Conservation (phyloP, 331 rosid genomes). For the Arachis monticola region DNA sequence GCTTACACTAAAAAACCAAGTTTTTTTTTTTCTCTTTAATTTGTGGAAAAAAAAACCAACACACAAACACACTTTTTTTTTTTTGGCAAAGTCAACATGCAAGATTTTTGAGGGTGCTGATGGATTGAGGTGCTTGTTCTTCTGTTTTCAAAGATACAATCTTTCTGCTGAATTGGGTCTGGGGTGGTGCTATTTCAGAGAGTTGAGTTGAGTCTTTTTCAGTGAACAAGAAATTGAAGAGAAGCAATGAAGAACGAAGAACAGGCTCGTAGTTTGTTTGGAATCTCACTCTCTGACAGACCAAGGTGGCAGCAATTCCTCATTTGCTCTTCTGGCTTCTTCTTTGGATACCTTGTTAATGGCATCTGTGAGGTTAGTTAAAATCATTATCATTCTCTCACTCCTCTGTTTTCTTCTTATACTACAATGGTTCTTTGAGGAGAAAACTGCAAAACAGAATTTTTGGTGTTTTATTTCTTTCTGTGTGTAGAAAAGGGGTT, state of each 20-base stretch:
- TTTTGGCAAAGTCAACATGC: slow-evolving; percentile 56
- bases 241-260: slow-evolving; percentile 74
- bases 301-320: slow-evolving; percentile 94
- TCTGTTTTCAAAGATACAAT: neutral
- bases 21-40: neutral
- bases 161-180: slow-evolving; percentile 31
- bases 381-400: neutral
- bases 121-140: slow-evolving; percentile 33
- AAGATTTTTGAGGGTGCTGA: slow-evolving; percentile 18
- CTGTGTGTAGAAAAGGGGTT: neutral
- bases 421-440: neutral
- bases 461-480: slow-evolving; percentile 3
- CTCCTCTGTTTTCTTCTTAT: slow-evolving; percentile 22
- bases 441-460: slow-evolving; percentile 14
- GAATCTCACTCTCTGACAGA: slow-evolving; percentile 85
- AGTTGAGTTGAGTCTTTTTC: neutral
- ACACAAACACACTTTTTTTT: too few species aligned
- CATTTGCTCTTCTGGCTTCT: slow-evolving; percentile 92
- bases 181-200: slow-evolving; percentile 27
- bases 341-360: slow-evolving; percentile 95
- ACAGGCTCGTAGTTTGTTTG: slow-evolving; percentile 76
- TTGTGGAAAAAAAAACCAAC: too few species aligned
- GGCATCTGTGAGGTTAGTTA: slow-evolving; percentile 91
- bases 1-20: slow-evolving; percentile 38
- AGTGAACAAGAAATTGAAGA: neutral